Conservation (phyloP, 768 basidiomycete genomes). For the Gloeopeniophorella convolvens region DNA sequence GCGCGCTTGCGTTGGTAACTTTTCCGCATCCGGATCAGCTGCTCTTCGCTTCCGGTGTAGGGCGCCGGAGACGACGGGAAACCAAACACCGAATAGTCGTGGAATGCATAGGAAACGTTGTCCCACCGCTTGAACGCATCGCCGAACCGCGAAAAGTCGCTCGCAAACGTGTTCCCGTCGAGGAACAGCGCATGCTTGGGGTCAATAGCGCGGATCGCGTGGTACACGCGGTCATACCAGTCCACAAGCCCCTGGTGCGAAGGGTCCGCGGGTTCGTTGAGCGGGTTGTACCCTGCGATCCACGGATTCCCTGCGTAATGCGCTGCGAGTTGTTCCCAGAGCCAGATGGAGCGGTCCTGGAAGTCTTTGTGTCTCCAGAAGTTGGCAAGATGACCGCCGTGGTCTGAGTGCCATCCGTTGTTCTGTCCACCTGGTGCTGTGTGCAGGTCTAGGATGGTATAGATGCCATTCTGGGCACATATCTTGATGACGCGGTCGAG, state of each 20-base stretch:
- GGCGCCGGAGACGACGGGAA: conserved; percentile 30
- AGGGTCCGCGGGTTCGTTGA: conserved; percentile 41
- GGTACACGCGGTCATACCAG: conserved; percentile 35
- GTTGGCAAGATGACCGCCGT: conserved; percentile 21
- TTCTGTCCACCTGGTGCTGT: conserved; percentile 24
- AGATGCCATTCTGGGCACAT: conserved; percentile 35
- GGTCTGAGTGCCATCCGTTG: conserved; percentile 35
- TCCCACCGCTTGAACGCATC: conserved; percentile 27
- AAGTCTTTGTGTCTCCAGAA: conserved; percentile 40
- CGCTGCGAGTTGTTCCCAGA: conserved; percentile 37
- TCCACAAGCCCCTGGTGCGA: conserved; percentile 25
- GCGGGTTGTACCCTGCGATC: conserved; percentile 42
- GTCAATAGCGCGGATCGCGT: conserved; percentile 36
- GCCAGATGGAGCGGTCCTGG: conserved; percentile 34
- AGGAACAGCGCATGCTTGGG: conserved; percentile 38
- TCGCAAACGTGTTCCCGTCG: conserved; percentile 38
- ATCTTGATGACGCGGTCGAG: conserved; percentile 37
- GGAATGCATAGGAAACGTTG: conserved; percentile 35
- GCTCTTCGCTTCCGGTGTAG: conserved; percentile 28
- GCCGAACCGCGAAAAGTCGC: conserved; percentile 29
- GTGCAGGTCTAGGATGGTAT: conserved; percentile 39
- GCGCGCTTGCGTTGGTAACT: conserved; percentile 33
- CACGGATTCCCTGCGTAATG: conserved; percentile 39
- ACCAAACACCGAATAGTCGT: conserved; percentile 36
- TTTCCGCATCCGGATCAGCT: conserved; percentile 24